A percentile compares a stretch with the other conserved stretches of the same genome.
These are phyloP conservation scores for Alternaria sp. DNA, from an alignment of 2,329 filamentous ascomycete genomes.

Conservation along the genomic window DNA sequence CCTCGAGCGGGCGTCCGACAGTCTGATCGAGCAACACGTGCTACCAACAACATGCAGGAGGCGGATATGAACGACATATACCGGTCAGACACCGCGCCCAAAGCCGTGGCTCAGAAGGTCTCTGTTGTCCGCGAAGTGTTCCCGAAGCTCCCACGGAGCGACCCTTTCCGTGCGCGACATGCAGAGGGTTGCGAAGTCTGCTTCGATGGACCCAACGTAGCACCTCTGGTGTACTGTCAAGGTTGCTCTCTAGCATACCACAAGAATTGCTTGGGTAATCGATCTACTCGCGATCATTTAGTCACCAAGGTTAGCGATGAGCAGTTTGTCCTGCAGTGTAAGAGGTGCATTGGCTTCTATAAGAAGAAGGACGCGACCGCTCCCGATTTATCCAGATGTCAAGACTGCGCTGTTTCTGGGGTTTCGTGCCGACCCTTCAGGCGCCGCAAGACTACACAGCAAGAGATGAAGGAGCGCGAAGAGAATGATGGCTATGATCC, in stretches of 20 bases:
- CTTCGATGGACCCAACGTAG: constrained; percentile 66
- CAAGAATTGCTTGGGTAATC: constrained; percentile 78
- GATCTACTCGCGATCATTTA: constrained; percentile 80
- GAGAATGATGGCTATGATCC: constrained; percentile 84
- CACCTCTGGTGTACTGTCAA: constrained; percentile 84
- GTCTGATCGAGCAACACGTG: constrained; percentile 57
- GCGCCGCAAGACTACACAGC: constrained; percentile 72
- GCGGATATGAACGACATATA: constrained; percentile 67
- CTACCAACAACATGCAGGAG: constrained; percentile 61
- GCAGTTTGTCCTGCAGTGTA: constrained; percentile 88
- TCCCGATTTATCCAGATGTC: constrained; percentile 76
- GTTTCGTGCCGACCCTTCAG: constrained; percentile 78
- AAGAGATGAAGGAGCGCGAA: constrained; percentile 83
- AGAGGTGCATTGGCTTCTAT: constrained; percentile 76
- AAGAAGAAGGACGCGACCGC: constrained; percentile 73
- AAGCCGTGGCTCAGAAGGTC: constrained; percentile 60
- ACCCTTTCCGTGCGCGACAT: constrained; percentile 76
- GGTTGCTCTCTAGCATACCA: constrained; percentile 88
- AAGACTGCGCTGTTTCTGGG: constrained; percentile 72
- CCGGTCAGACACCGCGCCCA: constrained; percentile 54
- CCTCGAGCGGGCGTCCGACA: constrained; percentile 49
- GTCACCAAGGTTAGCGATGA: constrained; percentile 83
- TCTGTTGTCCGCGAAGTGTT: constrained; percentile 76
- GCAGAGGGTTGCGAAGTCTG: constrained; percentile 77
- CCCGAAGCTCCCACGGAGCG: constrained; percentile 65